These are phyloP conservation scores for Apiospora marii DNA, from an alignment of 2,329 filamentous ascomycete species.

Conservation along the genomic window DNA sequence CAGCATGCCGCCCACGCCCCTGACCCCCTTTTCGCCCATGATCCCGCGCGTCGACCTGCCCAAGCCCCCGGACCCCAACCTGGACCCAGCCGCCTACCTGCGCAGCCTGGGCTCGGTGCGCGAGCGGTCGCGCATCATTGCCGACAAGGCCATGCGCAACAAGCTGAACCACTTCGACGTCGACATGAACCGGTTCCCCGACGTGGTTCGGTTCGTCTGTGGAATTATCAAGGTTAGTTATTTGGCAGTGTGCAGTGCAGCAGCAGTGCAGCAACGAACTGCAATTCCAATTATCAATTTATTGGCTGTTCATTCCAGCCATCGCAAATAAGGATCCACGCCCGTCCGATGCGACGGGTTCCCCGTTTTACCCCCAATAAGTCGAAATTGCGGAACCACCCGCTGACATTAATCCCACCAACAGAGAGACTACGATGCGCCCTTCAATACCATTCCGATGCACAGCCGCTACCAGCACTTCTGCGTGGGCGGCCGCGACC, in stretches of 20 bases:
- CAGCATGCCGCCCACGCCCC: slow-evolving; percentile 23
- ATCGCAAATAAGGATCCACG: too few species aligned
- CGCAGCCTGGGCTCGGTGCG: slow-evolving; percentile 88
- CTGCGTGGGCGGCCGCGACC: slow-evolving; percentile 78
- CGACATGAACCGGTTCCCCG: slow-evolving; percentile 82
- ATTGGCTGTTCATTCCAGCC: too few species aligned
- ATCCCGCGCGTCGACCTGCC: slow-evolving; percentile 29
- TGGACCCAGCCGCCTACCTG: slow-evolving; percentile 70
- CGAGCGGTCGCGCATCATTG: slow-evolving; percentile 76
- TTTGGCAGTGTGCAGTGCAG: neutral
- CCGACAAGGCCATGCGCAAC: slow-evolving; percentile 79
- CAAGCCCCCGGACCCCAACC: slow-evolving; percentile 29
- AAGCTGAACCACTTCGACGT: slow-evolving; percentile 87
- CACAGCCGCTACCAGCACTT: slow-evolving; percentile 89
- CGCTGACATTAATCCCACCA: neutral
- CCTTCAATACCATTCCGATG: slow-evolving; percentile 74
- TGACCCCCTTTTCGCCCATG: slow-evolving; percentile 27
- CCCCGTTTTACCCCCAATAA: neutral
- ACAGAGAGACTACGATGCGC: slow-evolving; percentile 45
- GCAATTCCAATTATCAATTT: too few species aligned
- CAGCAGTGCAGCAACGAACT: too few species aligned
- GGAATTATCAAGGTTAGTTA: slow-evolving; percentile 86
- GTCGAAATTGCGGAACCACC: neutral
- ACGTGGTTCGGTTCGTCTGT: slow-evolving; percentile 88
- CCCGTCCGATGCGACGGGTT: too few species aligned